Conservation (phyloP, 257 asterid species). For the Salvia miltiorrhiza region DNA sequence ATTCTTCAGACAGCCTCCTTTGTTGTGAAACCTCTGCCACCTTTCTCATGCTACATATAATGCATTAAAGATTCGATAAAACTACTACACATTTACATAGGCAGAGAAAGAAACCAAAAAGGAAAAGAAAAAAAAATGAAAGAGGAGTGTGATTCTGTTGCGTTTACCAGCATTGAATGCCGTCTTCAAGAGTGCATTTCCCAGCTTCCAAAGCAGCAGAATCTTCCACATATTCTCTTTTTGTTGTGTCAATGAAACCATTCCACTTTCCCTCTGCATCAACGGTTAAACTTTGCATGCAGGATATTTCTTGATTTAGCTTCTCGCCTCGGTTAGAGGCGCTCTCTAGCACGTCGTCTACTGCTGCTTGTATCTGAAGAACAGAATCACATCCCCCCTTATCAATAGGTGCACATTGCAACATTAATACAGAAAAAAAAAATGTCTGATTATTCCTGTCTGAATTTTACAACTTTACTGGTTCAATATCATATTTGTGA, state of each 20-base stretch:
- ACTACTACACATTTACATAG: not conserved
- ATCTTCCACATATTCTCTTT: constrained; percentile 26
- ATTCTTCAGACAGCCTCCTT: constrained; percentile 33
- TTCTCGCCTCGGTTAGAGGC: constrained; percentile 23
- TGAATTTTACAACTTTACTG: not conserved
- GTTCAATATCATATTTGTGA: no score
- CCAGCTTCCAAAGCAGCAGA: constrained; percentile 28
- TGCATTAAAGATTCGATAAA: not conserved
- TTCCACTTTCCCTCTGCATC: constrained; percentile 38
- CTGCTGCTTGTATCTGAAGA: constrained; percentile 40
- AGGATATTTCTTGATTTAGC: constrained; percentile 30
- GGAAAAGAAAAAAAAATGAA: not conserved
- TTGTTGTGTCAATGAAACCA: constrained; percentile 25
- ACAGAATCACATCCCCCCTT: not conserved
- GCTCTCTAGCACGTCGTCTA: constrained; percentile 33
- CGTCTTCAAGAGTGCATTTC: constrained; percentile 32
- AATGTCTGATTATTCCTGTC: no score
- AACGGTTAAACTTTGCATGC: constrained; percentile 25
- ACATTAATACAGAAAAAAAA: not conserved
- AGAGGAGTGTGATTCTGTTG: not conserved
- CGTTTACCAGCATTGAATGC: constrained; percentile 35
- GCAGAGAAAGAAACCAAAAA: no score
- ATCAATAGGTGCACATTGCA: no score
- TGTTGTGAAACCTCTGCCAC: constrained; percentile 34
- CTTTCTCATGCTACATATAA: constrained; percentile 29